Evolutionary conservation across 2,329 filamentous ascomycete species (phyloP), one percentile per base, ranked within the genome.

Genomic region (Fusarium sacchari): DNA sequence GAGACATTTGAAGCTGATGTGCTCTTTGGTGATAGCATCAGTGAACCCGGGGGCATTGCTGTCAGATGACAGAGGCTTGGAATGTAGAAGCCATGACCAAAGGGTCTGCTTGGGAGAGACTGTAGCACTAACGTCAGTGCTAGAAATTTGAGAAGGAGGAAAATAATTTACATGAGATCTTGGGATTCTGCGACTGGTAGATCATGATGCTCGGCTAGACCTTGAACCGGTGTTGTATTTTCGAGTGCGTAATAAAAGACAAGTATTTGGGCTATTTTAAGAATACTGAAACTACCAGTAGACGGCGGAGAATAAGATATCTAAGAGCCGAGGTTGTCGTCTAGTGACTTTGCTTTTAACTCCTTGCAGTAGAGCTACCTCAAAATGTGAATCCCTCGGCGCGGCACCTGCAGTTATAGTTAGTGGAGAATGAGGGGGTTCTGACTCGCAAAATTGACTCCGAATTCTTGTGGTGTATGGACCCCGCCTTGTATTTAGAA

Each of bases 111-210:
- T 42, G 0, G 36, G 10, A 2, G 60, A 36, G 24, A 64, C 60
- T 64, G 13, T 2, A 22, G 6, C 39, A 18, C 7, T 7, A 3
- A 17, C 5, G 24, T 61, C 1, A 61, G 17, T 37, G 9, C 13
- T 12, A 22, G 14, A 13, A 0, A 14, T 7, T 3, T 5, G 11
- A 0, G 28, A n/a, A 14, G 0, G 7, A 32, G 8, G 11, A 1
- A 2, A 4, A 10, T 6, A 5, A 18, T 24, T 50, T 11, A 50
- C 47, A 34, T 34, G 30, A 34, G 0, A 50, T 50, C 1, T 24
- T 50, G 22, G 22, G 30, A 14, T 50, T 50, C 22, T 50, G 47
- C 12, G 47, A 50, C 12, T 50, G 22, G 17, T 34, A 50, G 17
- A 50, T 50, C 47, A 50, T 50, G 11, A 20, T 50, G 30, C 22